Evolutionary conservation across 192 early-diverging fungal species (phyloP).

Genomic region (Coemansia sp.): DNA sequence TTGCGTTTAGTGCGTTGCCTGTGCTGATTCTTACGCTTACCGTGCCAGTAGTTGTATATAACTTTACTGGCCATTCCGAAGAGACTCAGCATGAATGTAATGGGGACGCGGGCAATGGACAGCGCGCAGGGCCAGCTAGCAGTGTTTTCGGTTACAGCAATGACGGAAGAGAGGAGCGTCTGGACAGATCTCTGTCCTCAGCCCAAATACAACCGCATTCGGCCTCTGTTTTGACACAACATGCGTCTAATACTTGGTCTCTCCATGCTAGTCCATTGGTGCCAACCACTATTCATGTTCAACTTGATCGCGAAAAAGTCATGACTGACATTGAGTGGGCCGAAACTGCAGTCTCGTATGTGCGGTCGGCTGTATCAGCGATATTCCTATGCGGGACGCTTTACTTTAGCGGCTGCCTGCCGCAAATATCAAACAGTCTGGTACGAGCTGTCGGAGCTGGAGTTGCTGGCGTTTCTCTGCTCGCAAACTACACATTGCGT

Average conservation of each 20-base stretch:
- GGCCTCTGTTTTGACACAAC: not conserved
- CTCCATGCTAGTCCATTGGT: not conserved
- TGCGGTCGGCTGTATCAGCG: conserved; percentile 19
- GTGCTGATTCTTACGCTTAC: conserved; percentile 49
- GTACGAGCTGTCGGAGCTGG: not conserved
- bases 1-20: conserved; percentile 42
- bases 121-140: not conserved
- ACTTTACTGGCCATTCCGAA: not conserved
- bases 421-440: not conserved
- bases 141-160: not conserved
- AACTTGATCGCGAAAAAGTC: not conserved
- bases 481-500: conserved; percentile 19
- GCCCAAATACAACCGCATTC: not conserved
- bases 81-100: not conserved
- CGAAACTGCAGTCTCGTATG: conserved; percentile 16
- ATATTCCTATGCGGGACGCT: conserved; percentile 26
- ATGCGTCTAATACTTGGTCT: not conserved
- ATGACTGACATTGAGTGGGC: conserved; percentile 21
- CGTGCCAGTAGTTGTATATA: conserved; percentile 29
- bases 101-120: not conserved
- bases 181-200: not conserved
- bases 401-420: conserved; percentile 2
- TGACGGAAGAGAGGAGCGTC: not conserved
- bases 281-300: not conserved
- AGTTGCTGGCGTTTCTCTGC: conserved; percentile 10